These are phyloP conservation scores for Cicer judaicum DNA, from an alignment of 306 rosid genomes.

Conservation along the genomic window DNA sequence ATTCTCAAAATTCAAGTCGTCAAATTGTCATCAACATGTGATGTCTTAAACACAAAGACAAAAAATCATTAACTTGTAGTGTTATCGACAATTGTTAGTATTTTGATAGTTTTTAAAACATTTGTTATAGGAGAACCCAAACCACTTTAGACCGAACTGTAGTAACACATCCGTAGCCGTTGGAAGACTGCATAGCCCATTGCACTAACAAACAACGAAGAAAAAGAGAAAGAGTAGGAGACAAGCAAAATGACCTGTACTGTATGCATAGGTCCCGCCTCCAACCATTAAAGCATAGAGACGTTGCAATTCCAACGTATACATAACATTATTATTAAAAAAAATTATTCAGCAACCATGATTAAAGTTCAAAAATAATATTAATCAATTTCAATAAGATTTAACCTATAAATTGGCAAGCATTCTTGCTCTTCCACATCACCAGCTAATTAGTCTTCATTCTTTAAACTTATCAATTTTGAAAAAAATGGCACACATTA, in stretches of 20 bases:
- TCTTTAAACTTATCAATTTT: neutral
- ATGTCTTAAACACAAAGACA: too few species aligned
- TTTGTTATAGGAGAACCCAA: too few species aligned
- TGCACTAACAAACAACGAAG: neutral
- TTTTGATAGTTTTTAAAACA: too few species aligned
- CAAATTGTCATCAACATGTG: too few species aligned
- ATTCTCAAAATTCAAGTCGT: too few species aligned
- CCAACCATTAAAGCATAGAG: constrained; percentile 1
- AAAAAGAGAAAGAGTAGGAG: neutral
- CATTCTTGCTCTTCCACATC: constrained; percentile 1
- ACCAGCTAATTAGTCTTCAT: constrained; percentile 30
- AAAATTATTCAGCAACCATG: neutral
- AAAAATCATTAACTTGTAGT: too few species aligned
- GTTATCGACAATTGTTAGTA: too few species aligned
- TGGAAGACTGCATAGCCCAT: neutral
- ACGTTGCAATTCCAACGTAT: constrained; percentile 18
- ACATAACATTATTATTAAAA: neutral
- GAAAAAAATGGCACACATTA: constrained; percentile 51
- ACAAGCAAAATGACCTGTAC: neutral
- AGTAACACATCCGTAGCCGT: too few species aligned
- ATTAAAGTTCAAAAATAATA: neutral
- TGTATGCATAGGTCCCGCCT: neutral
- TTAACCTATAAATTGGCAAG: constrained; percentile 24
- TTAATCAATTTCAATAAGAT: neutral
- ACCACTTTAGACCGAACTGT: too few species aligned